Base-by-base conservation (phyloP, 108 stramenopile species). In the Cyclotella kingstonii region DNA sequence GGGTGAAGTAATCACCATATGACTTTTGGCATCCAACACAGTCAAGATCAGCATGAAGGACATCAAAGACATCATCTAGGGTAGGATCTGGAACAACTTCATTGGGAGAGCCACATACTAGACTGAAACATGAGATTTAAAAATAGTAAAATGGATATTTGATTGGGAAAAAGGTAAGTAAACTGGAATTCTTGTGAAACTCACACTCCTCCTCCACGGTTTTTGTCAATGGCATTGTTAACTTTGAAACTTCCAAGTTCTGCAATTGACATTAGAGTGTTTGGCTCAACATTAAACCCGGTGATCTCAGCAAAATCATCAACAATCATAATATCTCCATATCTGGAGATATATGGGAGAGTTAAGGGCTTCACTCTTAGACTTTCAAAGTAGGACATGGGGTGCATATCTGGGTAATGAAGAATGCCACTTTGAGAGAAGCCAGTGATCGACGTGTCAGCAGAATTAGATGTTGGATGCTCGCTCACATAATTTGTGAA, bases 311-410 rank as follows among this genome's bases (percentile, higher is more conserved):
- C 50, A 22, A 73, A 65, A 5, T 73, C 62, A 46, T 73, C 72
- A 10, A 73, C 57, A 23, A 73, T 52, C 55, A 73, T 59, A 50
- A 54, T 64, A 40, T 73, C 72, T 1, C 72, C 72, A 40, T 53
- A 65, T 26, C 72, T 47, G 19, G 72, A 63, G 22, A 58, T 49
- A 35, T n/a, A n/a, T n/a, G n/a, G n/a, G n/a, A 49, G 72, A n/a
- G n/a, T n/a, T n/a, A n/a, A n/a, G n/a, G n/a, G n/a, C n/a, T 29
- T 30, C 3, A 0, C 11, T 31, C 62, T 70, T 4, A 70, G 54
- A 11, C 27, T 35, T 45, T 73, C 72, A 40, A 73, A 73, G 56
- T 60, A 73, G 0, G 72, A 64, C 63, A 59, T 59, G 21, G 57
- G 58, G 35, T 73, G 72, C 28, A 39, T 51, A 17, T 43, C 40